A percentile compares a stretch with the other conserved stretches of the same genome.
These are phyloP conservation scores for Wolfiporia cocos DNA, from an alignment of 1,284 basidiomycete genomes.

Conservation along the genomic window DNA sequence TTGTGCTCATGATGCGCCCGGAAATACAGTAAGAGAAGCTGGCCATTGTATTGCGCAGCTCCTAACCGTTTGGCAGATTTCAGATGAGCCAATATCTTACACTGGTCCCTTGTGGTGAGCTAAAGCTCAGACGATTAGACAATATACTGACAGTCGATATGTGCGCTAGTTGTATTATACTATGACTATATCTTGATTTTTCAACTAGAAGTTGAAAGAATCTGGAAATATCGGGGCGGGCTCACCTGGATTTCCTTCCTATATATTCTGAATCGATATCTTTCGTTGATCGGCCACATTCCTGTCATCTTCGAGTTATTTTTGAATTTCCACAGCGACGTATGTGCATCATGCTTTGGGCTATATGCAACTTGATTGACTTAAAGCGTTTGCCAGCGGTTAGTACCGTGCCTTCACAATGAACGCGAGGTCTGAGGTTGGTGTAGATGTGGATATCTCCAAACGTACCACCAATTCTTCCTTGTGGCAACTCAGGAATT, in stretches of 20 bases:
- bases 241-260: slow-evolving; percentile 9
- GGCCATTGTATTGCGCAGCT: not conserved
- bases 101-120: not conserved
- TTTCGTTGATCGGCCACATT: slow-evolving; percentile 10
- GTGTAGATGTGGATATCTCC: slow-evolving; percentile 10
- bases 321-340: slow-evolving; percentile 6
- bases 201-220: slow-evolving; percentile 12
- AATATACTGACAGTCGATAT: not conserved
- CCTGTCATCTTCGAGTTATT: slow-evolving; percentile 13
- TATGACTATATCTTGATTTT: slow-evolving; percentile 16
- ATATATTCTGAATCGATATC: slow-evolving; percentile 13
- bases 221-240: slow-evolving; percentile 13
- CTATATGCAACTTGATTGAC: not conserved
- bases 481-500: slow-evolving; percentile 7
- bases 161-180: slow-evolving; percentile 12
- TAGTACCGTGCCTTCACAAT: not conserved
- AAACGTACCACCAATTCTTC: slow-evolving; percentile 12
- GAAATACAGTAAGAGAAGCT: too few relatives aligned
- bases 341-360: not conserved
- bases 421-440: not conserved
- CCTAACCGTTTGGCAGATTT: not conserved
- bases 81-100: not conserved
- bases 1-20: not conserved
- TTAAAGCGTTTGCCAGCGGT: not conserved
- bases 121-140: not conserved